Base-by-base conservation (phyloP, 176 grass and related monocot genomes). In the Cymbopogon citratus region DNA sequence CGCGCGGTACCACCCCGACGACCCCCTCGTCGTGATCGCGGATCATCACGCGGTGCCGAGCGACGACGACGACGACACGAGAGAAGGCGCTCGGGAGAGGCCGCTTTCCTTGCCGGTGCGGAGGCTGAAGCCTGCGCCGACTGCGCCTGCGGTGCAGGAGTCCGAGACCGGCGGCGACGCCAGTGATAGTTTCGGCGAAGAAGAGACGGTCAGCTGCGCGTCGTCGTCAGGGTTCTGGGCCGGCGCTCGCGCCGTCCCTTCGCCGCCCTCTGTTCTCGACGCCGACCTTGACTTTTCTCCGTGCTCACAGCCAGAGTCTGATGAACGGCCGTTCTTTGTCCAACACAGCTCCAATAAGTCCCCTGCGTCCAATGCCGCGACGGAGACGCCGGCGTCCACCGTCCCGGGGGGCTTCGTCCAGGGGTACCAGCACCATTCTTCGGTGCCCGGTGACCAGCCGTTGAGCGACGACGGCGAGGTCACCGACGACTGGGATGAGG, bases 101-200 rank as follows among this genome's bases (percentile, higher is more conserved):
- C 87, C 93, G 56, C 80, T 92, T 2, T 82, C 43, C 36, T 38
- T 95, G 85, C 93, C 93, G 12, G 77, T 95, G 48, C 90, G 93
- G 67, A 86, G 87, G 84, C 59, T 95, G 75, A 95, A 88, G 63
- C 57, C 63, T 1, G 21, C 48, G 13, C 13, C 44, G 12, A 3
- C 41, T 1, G 39, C 39, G 1, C 0, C 39, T 0, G 9, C 80
- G n/a, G 65, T 29, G 9, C 40, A 41, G 31, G 74, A 88, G 13
- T 44, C 75, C 12, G 85, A 83, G 36, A 21, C 74, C 38, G 48
- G 29, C 2, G 38, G 48, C 13, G 60, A 73, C 2, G 79, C 21
- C 78, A 45, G 41, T 6, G 72, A 61, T 0, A 68, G 39, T 31
- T 59, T 79, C 19, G 83, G 62, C 2, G 84, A 83, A 54, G 88